A percentile compares a stretch with the other conserved stretches of the same genome.
Conservation (phyloP, 306 rosid genomes). For the Astragalus glycyphyllos region DNA sequence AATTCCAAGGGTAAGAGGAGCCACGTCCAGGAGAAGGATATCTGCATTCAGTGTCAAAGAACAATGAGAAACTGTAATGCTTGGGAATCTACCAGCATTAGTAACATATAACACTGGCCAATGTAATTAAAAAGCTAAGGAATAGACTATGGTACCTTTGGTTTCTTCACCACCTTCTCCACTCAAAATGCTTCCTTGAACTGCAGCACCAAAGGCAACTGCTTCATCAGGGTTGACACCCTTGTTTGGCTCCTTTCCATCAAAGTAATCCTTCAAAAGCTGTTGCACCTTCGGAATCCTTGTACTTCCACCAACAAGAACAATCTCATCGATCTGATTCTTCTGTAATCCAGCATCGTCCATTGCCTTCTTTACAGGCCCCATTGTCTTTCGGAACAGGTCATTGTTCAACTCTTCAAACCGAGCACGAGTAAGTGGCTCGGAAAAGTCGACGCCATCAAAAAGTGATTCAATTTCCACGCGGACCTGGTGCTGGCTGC, state of each 20-base stretch:
- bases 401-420: constrained; percentile 96
- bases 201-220: constrained; percentile 97
- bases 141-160: constrained; percentile 64
- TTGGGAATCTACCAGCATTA: background rate
- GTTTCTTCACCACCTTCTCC: constrained; percentile 99
- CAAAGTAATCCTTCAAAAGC: constrained; percentile 89
- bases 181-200: constrained; percentile 95
- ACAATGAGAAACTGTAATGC: background rate
- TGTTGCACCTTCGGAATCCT: constrained; percentile 96
- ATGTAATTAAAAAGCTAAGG: background rate
- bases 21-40: constrained; percentile 94
- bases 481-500: constrained; percentile 98
- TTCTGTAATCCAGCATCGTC: constrained; percentile 92
- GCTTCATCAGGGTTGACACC: constrained; percentile 99
- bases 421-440: constrained; percentile 89
- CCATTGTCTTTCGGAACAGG: constrained; percentile 96
- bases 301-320: constrained; percentile 95
- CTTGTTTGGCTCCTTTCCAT: constrained; percentile 97
- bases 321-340: constrained; percentile 87
- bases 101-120: background rate
- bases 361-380: constrained; percentile 97
- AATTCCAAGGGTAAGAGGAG: constrained; percentile 98
- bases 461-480: constrained; percentile 97
- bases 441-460: constrained; percentile 83
- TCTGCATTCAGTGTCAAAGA: constrained; percentile 49